Base-by-base conservation (phyloP, 2,329 filamentous ascomycete genomes). In the Graphilbum ipis-grandicollis region DNA sequence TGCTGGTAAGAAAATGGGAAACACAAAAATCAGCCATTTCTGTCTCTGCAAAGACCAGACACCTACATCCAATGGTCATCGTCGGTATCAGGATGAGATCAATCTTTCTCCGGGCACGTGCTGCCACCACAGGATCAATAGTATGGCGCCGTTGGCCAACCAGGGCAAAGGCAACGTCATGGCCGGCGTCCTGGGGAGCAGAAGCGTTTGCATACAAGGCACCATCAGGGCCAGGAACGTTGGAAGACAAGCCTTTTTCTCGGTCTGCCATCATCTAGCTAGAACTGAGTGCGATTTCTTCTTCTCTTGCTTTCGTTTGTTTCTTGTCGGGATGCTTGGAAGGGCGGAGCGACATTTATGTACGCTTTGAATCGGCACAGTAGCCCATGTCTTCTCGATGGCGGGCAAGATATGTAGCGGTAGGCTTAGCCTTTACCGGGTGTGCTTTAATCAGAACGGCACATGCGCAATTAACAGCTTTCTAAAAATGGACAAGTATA, bases 111-210 rank as follows among this genome's bases (percentile, higher is more conserved):
- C 69, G 45, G 12, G 69, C 65, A n/a, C 59, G 53, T 8, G 51
- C 56, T 37, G 62, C 64, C 1, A 66, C 47, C 2, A 44, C 54
- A 1, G 60, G 58, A 44, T 71, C 74, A 32, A 75, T 59, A 4
- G 53, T 49, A 42, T 66, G 64, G 4, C 57, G 56, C 44, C 64
- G 57, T 41, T 75, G 68, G 19, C 73, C 70, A 3, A 77, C 72
- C 40, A 79, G n/a, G 15, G 60, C 62, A 37, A 74, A 58, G 3
- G 70, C 70, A 15, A 66, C 58, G 50, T 75, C 71, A 41, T 67
- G 67, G 18, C 62, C 60, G 34, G 26, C 23, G 18, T 36, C 34
- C 26, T 5, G 26, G 10, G 26, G 5, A 13, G 9, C 26, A 5
- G 9, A 13, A n/a, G n/a, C 8, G 26, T 13, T 12, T 28, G 26